These are phyloP conservation scores for Arthrinium phaeospermum DNA, from an alignment of 2,329 filamentous ascomycete genomes.

Conservation along the genomic window DNA sequence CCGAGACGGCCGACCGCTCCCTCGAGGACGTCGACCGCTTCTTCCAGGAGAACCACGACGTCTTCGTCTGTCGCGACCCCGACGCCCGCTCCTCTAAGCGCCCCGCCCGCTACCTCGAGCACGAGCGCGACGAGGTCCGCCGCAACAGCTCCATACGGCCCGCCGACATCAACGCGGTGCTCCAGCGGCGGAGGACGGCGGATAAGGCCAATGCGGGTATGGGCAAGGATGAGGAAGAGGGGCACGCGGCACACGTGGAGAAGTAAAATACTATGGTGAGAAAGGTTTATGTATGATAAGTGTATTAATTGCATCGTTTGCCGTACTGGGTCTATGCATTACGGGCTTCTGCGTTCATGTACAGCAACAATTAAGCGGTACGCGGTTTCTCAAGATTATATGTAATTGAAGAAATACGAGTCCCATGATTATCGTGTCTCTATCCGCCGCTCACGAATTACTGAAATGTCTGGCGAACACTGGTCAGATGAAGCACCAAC, in stretches of 20 bases:
- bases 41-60: slow-evolving; percentile 34
- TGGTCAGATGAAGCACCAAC: background rate
- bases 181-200: slow-evolving; percentile 23
- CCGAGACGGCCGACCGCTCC: slow-evolving; percentile 26
- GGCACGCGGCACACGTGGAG: slow-evolving; percentile 22
- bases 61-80: slow-evolving; percentile 31
- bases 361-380: background rate
- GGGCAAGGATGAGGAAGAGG: slow-evolving; percentile 26
- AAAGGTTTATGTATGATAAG: background rate
- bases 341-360: background rate
- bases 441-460: background rate
- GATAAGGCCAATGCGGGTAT: slow-evolving; percentile 13
- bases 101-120: slow-evolving; percentile 29
- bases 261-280: background rate
- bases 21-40: slow-evolving; percentile 35
- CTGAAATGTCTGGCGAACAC: background rate
- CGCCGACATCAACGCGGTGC: slow-evolving; percentile 21
- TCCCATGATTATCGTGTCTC: background rate
- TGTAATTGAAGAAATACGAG: background rate
- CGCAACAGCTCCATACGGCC: slow-evolving; percentile 26
- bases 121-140: slow-evolving; percentile 34
- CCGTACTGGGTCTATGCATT: too few species aligned
- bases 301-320: background rate
- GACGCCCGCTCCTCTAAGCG: slow-evolving; percentile 33
- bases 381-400: too few species aligned